Evolutionary conservation across 495 filamentous ascomycete species (phyloP).

Genomic region (Daldinia decipiens): DNA sequence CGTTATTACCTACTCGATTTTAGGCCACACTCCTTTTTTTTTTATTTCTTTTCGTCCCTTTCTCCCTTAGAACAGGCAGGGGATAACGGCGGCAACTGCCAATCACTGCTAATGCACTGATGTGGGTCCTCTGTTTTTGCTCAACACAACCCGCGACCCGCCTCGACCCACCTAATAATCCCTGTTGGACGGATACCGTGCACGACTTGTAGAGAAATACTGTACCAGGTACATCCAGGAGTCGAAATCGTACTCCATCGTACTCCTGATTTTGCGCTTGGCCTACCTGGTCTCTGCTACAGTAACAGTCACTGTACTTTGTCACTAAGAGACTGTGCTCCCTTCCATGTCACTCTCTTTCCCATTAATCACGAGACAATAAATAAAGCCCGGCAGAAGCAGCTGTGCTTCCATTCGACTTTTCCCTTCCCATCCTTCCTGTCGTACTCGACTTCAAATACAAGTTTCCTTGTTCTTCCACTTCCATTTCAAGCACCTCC

Average conservation of each 20-base stretch:
- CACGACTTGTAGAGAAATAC: conserved; percentile 10
- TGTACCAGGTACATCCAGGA: conserved; percentile 32
- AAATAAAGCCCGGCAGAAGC: conserved; percentile 48
- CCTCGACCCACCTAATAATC: conserved; percentile 38
- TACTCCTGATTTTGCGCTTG: conserved; percentile 29
- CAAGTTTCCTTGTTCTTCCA: conserved; percentile 40
- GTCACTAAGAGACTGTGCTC: conserved; percentile 36
- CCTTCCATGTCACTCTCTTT: conserved; percentile 49
- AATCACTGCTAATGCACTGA: conserved; percentile 32
- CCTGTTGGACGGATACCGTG: conserved; percentile 33
- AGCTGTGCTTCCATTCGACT: conserved; percentile 44
- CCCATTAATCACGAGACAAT: conserved; percentile 50
- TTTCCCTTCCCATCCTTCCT: conserved; percentile 43
- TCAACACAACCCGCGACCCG: conserved; percentile 45
- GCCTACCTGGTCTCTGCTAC: conserved; percentile 15
- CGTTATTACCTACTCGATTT: conserved; percentile 1
- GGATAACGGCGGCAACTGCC: conserved; percentile 10
- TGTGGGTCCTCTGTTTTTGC: conserved; percentile 44
- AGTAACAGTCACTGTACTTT: conserved; percentile 30
- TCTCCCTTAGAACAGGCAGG: conserved; percentile 32
- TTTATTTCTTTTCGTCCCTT: conserved; percentile 17
- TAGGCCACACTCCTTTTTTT: conserved; percentile 10
- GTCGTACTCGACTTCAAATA: conserved; percentile 44
- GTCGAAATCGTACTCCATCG: conserved; percentile 11
- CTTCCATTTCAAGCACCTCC: conserved; percentile 30